Evolutionary conservation across 345 rosid genomes (phyloP), one percentile per base, ranked within the genome.

Genomic region (Odontarrhena argentea): DNA sequence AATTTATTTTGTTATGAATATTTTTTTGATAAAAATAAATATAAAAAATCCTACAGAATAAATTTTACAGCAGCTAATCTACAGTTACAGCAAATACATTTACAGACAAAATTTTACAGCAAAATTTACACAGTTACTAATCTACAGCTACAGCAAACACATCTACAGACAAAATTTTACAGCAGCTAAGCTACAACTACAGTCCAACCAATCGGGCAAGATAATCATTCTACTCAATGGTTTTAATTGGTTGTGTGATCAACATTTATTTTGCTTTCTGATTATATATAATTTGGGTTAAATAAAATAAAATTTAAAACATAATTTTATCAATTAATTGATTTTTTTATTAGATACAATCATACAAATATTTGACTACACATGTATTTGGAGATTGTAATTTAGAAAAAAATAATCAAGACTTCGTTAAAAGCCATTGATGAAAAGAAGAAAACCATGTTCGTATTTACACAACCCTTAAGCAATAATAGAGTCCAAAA

Each of bases 151-250:
- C n/a, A n/a, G n/a, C n/a, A n/a, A n/a, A n/a, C n/a, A n/a, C n/a
- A n/a, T n/a, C n/a, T n/a, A n/a, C n/a, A n/a, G n/a, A n/a, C n/a
- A n/a, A n/a, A n/a, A n/a, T n/a, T n/a, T n/a, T n/a, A n/a, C n/a
- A n/a, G n/a, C n/a, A n/a, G n/a, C n/a, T n/a, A n/a, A n/a, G n/a
- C n/a, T n/a, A n/a, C n/a, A n/a, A n/a, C n/a, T n/a, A n/a, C n/a
- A n/a, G n/a, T n/a, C n/a, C n/a, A n/a, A n/a, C n/a, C n/a, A n/a
- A n/a, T n/a, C n/a, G n/a, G n/a, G n/a, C n/a, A n/a, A 34, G 37
- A 42, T 43, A 34, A 42, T 45, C 42, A 25, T 37, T 70, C 18
- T 14, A 63, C 35, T 18, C 51, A 15, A 46, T 15, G 26, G 6
- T 41, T 47, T 22, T 36, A 37, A 46, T 28, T 38, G 57, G 45